phyloP scores from a whole-genome alignment of 2,329 filamentous ascomycete species.

The Pyricularia sp. region DNA sequence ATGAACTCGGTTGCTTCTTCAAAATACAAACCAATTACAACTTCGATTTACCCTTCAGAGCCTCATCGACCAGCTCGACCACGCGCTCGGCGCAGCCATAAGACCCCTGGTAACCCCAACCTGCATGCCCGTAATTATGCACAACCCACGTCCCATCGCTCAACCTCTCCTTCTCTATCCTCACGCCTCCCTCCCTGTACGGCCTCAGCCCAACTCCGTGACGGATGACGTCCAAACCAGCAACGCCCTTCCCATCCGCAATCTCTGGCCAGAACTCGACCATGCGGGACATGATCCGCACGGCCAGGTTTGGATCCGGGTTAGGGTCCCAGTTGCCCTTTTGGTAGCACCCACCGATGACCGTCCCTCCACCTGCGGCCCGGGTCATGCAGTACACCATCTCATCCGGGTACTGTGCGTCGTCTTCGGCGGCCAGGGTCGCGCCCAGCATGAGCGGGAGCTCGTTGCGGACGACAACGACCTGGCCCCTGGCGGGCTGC shows the following conservation, averaged over 20 bases:
- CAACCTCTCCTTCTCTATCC: conserved; percentile 58
- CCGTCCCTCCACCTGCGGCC: conserved; percentile 68
- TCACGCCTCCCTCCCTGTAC: conserved; percentile 60
- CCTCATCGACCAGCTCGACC: conserved; percentile 56
- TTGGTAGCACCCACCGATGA: conserved; percentile 81
- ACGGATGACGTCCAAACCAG: conserved; percentile 64
- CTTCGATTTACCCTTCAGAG: conserved; percentile 22
- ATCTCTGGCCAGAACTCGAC: conserved; percentile 56
- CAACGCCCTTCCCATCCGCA: conserved; percentile 53
- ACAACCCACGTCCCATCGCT: conserved; percentile 27
- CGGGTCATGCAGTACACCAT: conserved; percentile 75
- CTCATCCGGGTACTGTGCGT: conserved; percentile 43
- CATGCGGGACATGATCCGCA: conserved; percentile 75
- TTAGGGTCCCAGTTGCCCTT: conserved; percentile 70
- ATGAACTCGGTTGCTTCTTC: neutral
- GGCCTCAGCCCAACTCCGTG: conserved; percentile 79
- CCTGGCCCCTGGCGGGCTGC: conserved; percentile 71
- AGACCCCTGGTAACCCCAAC: conserved; percentile 63
- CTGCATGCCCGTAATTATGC: conserved; percentile 73
- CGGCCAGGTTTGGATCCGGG: conserved; percentile 70
- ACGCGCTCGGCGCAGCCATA: conserved; percentile 64
- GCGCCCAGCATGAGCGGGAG: conserved; percentile 64
- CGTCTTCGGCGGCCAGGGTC: conserved; percentile 35
- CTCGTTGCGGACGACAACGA: conserved; percentile 75
- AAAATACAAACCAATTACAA: neutral